Percentiles rank a stretch among this genome's conserved stretches.
Evolutionary conservation across 2,329 filamentous ascomycete species (phyloP).

Genomic region (Xylariaceae sp.): DNA sequence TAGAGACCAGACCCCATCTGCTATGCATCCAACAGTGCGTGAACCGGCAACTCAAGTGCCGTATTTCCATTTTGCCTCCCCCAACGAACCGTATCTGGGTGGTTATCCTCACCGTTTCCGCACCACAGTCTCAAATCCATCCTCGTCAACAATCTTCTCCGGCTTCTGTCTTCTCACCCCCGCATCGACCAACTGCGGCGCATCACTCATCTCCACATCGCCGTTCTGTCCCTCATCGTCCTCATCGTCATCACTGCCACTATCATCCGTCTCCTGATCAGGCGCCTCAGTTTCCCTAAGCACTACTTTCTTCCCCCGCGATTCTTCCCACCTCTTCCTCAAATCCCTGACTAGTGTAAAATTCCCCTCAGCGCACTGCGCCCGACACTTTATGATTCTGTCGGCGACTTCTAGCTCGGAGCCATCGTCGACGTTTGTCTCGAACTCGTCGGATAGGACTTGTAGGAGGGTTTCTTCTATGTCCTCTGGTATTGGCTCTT

Average conservation of each 20-base stretch:
- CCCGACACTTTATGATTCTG: slow-evolving; percentile 66
- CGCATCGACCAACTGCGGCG: slow-evolving; percentile 55
- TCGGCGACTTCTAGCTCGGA: slow-evolving; percentile 72
- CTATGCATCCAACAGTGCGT: no score
- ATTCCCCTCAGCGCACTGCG: slow-evolving; percentile 62
- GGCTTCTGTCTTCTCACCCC: slow-evolving; percentile 57
- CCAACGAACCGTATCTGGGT: not conserved
- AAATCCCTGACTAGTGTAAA: slow-evolving; percentile 64
- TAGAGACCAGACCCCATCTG: not conserved
- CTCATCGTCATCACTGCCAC: slow-evolving; percentile 55
- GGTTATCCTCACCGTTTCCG: slow-evolving; percentile 57
- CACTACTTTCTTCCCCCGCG: slow-evolving; percentile 57
- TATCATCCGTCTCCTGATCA: slow-evolving; percentile 49
- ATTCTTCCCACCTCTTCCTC: slow-evolving; percentile 60
- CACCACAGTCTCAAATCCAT: slow-evolving; percentile 75
- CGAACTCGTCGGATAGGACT: slow-evolving; percentile 94
- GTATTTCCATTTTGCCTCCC: slow-evolving; percentile 4
- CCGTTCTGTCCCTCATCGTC: slow-evolving; percentile 54
- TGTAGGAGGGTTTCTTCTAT: slow-evolving; percentile 83
- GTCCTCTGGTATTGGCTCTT: slow-evolving; percentile 69
- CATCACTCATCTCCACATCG: slow-evolving; percentile 68
- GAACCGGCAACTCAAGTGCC: not conserved
- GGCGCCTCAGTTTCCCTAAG: slow-evolving; percentile 28
- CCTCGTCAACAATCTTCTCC: slow-evolving; percentile 73
- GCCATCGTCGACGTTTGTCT: slow-evolving; percentile 88